phyloP scores from a whole-genome alignment of 192 early-diverging fungal genomes.

The Haplosporangium gracile region DNA sequence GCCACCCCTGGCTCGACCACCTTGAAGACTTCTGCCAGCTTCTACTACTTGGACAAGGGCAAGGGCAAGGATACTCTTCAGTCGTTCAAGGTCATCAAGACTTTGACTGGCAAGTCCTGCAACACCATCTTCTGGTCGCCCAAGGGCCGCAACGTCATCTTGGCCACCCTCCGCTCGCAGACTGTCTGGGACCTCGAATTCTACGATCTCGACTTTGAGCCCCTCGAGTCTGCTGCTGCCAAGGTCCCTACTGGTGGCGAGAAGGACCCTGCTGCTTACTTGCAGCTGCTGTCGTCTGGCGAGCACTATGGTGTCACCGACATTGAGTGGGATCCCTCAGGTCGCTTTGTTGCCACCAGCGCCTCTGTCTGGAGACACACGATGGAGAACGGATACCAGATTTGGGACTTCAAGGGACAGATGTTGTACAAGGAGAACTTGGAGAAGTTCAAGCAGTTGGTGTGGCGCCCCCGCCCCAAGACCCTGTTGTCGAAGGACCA shows the following conservation, averaged over 20 bases:
- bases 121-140: conserved; percentile 96
- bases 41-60: conserved; percentile 86
- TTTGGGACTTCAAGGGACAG: conserved; percentile 95
- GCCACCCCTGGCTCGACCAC: conserved; percentile 68
- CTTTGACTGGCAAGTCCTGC: conserved; percentile 83
- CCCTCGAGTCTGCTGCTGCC: conserved; percentile 63
- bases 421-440: conserved; percentile 79
- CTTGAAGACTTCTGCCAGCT: conserved; percentile 77
- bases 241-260: conserved; percentile 62
- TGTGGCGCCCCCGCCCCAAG: conserved; percentile 95
- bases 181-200: conserved; percentile 90
- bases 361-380: conserved; percentile 90
- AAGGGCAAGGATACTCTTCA: conserved; percentile 74
- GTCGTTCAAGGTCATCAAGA: conserved; percentile 89
- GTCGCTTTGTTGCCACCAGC: conserved; percentile 90
- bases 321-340: conserved; percentile 99
- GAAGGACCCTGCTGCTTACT: conserved; percentile 62
- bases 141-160: conserved; percentile 91
- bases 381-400: conserved; percentile 89
- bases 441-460: conserved; percentile 91
- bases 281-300: conserved; percentile 76
- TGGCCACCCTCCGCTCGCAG: conserved; percentile 85
- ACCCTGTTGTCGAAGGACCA: conserved; percentile 83
- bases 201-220: conserved; percentile 90
- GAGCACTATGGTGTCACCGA: conserved; percentile 98